Evolutionary conservation across 768 basidiomycete genomes (phyloP).

Genomic region (Termitomyces sp.): DNA sequence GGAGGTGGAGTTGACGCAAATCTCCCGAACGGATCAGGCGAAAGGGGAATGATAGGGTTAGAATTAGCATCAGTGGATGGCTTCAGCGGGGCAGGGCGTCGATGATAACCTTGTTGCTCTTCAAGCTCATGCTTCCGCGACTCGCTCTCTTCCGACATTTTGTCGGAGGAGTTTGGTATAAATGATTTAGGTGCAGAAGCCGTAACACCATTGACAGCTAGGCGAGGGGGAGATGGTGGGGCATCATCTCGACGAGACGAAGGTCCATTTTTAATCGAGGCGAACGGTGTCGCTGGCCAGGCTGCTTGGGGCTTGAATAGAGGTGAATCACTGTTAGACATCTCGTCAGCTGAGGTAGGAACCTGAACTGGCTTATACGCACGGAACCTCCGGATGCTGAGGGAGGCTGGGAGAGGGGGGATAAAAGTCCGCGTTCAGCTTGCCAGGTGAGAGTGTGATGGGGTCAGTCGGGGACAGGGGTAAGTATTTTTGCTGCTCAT

Average conservation of each 20-base stretch:
- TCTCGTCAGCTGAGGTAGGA: conserved; percentile 3
- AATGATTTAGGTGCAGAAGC: conserved; percentile 56
- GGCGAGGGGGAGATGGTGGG: conserved; percentile 54
- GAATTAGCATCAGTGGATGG: conserved; percentile 21
- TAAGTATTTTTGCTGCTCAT: conserved; percentile 31
- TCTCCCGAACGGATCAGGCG: conserved; percentile 80
- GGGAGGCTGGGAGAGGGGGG: conserved; percentile 39
- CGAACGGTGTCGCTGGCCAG: conserved; percentile 44
- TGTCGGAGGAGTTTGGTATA: conserved; percentile 25
- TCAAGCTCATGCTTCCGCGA: conserved; percentile 49
- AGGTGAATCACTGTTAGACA: conserved; percentile 15
- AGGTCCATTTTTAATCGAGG: conserved; percentile 30
- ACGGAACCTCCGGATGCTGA: conserved; percentile 26
- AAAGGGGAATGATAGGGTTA: conserved; percentile 73
- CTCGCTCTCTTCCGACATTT: conserved; percentile 43
- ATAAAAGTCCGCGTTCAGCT: conserved; percentile 27
- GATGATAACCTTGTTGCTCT: conserved; percentile 51
- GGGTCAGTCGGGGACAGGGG: conserved; percentile 34
- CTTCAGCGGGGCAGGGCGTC: conserved; percentile 26
- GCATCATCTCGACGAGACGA: conserved; percentile 23
- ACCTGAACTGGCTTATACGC: conserved; percentile 19
- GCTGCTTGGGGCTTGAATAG: conserved; percentile 20
- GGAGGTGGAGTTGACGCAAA: conserved; percentile 51
- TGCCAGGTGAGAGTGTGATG: conserved; percentile 26
- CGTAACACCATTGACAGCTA: conserved; percentile 70